Evolutionary conservation across 1,139 yeast species (phyloP), one percentile per base, ranked within the genome.

Genomic region (Arxiozyma bovina): DNA sequence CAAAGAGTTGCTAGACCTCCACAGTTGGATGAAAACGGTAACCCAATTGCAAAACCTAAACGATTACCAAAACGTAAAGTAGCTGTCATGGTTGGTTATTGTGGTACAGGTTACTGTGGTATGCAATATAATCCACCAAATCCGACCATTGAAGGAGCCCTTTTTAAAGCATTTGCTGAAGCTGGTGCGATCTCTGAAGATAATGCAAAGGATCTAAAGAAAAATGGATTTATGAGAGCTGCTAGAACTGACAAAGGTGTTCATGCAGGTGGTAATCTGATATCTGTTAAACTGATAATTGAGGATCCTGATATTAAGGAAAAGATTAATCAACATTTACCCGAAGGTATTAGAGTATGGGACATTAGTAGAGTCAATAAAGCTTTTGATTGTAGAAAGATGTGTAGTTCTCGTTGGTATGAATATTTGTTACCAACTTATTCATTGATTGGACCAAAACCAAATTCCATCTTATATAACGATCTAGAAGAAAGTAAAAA

Each of bases 161-260:
- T 93, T 21, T 93, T 90, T 70, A 78, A 79, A 46, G 97, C 98
- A 0, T 83, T 93, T 69, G 85, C 84, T 34, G 78, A 79, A 57
- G 93, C 96, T 1, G 98, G 97, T 20, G 98, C 96, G 8, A 81
- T 93, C 56, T 87, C 96, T 0, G 80, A 82, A 55, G 96, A 88
- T 65, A 93, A 93, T 70, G 82, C 96, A 4, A 85, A 83, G 58
- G 99, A 93, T 69, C 81, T 94, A 62, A 90, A 88, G 68, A 93
- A 93, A 68, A 83, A 85, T 54, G 91, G 94, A 0, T 87, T 94
- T 65, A 86, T 88, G 87, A 80, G 99, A 64, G 96, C 98, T 49
- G 99, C 99, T 3, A 79, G 99, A 71, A 93, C 99, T 5, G 99
- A 93, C 70, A 94, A 93, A 71, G 99, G 99, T 58, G 99, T 93